Evolutionary conservation across 2,329 filamentous ascomycete genomes (phyloP).

Genomic region (Fusarium nelsonii): DNA sequence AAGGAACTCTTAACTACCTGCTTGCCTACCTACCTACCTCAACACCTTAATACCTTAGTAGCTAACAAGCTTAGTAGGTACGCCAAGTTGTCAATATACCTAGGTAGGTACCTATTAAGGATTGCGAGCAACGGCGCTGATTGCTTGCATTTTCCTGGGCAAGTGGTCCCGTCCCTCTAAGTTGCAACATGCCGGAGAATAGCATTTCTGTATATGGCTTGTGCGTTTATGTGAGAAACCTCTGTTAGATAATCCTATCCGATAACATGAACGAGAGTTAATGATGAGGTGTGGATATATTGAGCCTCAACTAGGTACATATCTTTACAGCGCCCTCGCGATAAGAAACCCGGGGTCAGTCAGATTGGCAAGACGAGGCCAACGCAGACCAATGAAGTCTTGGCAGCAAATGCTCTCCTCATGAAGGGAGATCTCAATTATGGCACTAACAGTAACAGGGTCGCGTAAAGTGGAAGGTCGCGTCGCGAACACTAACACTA

Average conservation of each 20-base stretch:
- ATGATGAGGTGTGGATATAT: neutral
- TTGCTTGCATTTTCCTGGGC: neutral
- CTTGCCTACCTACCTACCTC: neutral
- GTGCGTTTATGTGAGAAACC: neutral
- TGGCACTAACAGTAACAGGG: conserved; percentile 2
- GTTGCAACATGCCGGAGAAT: neutral
- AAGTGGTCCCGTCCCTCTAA: neutral
- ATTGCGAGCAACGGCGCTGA: no score
- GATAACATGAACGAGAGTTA: neutral
- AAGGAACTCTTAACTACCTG: neutral
- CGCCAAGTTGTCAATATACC: no score
- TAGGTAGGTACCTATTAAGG: no score
- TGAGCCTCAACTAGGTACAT: no score
- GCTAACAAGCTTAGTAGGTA: neutral
- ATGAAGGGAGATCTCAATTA: neutral
- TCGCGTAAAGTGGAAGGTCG: conserved; percentile 20
- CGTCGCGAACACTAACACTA: conserved; percentile 6
- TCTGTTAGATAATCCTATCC: neutral
- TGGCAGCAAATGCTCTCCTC: neutral
- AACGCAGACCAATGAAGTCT: no score
- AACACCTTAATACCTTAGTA: no score
- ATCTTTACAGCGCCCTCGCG: no score
- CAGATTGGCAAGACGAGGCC: no score
- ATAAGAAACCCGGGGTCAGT: no score
- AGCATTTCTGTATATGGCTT: neutral